Evolutionary conservation across 2,329 filamentous ascomycete genomes (phyloP), one percentile per base, ranked within the genome.

Genomic region (Trematosphaeria pertusa): DNA sequence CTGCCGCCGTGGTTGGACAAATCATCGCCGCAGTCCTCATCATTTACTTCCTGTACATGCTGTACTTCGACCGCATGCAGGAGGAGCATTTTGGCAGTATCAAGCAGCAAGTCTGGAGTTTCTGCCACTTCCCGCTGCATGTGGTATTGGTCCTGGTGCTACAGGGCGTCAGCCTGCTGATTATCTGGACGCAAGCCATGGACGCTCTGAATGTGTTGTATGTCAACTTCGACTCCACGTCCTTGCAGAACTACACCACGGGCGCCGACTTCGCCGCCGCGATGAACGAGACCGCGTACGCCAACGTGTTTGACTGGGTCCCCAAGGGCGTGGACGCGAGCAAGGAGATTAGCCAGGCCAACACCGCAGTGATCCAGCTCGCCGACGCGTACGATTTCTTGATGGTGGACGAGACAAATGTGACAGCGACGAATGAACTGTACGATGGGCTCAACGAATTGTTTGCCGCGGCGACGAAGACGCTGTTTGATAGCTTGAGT

Each of bases 1-100:
- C 58, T 5, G 52, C 59, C 1, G 26, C 54, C 7, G 64, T 68
- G 1, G 58, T 70, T n/a, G 66, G 62, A 4, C 62, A 70, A 43
- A 67, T 72, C 46, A 50, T 67, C 35, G 59, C 65, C 34, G 57
- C 61, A 1, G 50, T 72, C 7, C 45, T 69, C 11, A 67, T 72
- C 41, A 68, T 73, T 34, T 65, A 67, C 46, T 61, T 69, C 38
- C 51, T 70, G 4, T 70, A 66, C 56, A 65, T 68, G 59, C 50
- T 69, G 19, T 70, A 70, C 58, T 70, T 70, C 31, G 67, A 70
- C 40, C 58, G 58, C 19, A 47, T 68, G 19, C 55, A 59, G 3
- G 58, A 67, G 32, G 54, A 62, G 11, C 64, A 69, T 36, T 70
- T 69, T 17, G 66, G 66, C 32, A 59, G 49, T 32, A 67, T 69